Evolutionary conservation across 352 stramenopile species (phyloP), one percentile per base, ranked within the genome.

Genomic region (Phytophthora sp.): DNA sequence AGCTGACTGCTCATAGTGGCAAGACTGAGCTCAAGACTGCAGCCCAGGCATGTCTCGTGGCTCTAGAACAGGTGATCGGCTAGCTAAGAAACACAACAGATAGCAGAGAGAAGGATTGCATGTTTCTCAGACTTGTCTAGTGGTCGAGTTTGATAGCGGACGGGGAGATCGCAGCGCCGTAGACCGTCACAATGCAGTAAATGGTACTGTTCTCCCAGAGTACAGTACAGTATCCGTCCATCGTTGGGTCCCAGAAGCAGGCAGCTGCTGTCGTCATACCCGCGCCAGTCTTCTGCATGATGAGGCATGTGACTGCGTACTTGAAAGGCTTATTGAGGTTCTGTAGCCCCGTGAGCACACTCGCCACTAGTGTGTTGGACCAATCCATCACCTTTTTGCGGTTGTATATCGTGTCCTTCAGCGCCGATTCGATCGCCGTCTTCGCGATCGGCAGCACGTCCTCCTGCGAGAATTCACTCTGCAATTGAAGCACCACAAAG

Each of bases 261-360:
- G 86, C 74, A 21, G 82, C 86, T 1, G 84, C 76, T 2, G 86
- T 93, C 31, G 81, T 74, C 70, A 93, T 80, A 11, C 80, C 82
- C 0, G 84, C 86, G 24, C 86, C 86, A 2, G 84, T 94, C 64
- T 94, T 94, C 54, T 94, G 86, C 84, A 94, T 91, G 67, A 94
- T 90, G 42, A 94, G 68, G 61, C 86, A 94, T 27, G 86, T 94
- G 36, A 93, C 83, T n/a, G 77, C 75, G 63, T 91, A 90, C 70
- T 94, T 94, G 73, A 94, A 91, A 3, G 86, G 86, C 47, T 94
- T 94, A 74, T 92, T 94, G 72, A 94, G 80, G 70, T 91, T 93
- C 72, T 92, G 86, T 33, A 94, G 73, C 0, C 84, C 86, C 23
- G 80, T 89, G 54, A 94, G 79, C 31, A 94, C 86, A n/a, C 79